Percentiles rank a stretch among this genome's conserved stretches.
These are phyloP conservation scores for Peronosclerospora sorghi DNA, from an alignment of 352 stramenopile genomes.

Conservation along the genomic window DNA sequence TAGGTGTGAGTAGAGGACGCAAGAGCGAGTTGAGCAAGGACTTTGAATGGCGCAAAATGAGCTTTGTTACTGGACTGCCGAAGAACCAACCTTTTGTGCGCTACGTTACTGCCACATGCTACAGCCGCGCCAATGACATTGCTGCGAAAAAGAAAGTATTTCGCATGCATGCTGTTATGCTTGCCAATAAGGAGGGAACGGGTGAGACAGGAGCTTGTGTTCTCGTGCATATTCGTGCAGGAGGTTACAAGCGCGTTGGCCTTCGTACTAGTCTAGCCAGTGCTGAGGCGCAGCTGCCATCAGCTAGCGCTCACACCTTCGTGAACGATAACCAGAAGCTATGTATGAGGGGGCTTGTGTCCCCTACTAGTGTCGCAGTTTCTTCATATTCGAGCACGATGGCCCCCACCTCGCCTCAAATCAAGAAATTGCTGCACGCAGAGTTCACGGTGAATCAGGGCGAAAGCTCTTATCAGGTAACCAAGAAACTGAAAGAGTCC, in stretches of 20 bases:
- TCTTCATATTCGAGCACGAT: conserved; percentile 34
- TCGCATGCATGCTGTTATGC: conserved; percentile 74
- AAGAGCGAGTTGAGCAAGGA: conserved; percentile 54
- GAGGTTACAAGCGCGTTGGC: conserved; percentile 56
- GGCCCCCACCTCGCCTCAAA: conserved; percentile 30
- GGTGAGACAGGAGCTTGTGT: conserved; percentile 47
- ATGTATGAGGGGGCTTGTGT: conserved; percentile 24
- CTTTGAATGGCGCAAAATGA: conserved; percentile 78
- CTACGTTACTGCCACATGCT: conserved; percentile 73
- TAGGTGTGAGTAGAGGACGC: conserved; percentile 5
- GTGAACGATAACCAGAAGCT: conserved; percentile 9
- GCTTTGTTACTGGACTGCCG: conserved; percentile 62
- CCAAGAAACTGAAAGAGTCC: conserved; percentile 1
- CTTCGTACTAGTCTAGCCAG: conserved; percentile 28
- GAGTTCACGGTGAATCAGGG: conserved; percentile 14
- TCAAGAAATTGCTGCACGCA: conserved; percentile 32
- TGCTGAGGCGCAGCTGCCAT: conserved; percentile 8
- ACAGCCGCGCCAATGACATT: conserved; percentile 44
- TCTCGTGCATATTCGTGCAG: conserved; percentile 63
- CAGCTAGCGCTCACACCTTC: not conserved
- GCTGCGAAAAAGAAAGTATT: conserved; percentile 64
- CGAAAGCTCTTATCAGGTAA: conserved; percentile 6
- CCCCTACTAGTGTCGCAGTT: conserved; percentile 21
- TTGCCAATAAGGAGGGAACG: conserved; percentile 31
- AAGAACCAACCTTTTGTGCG: conserved; percentile 65